Evolutionary conservation across 345 rosid species (phyloP).

Genomic region (Heritiera littoralis): DNA sequence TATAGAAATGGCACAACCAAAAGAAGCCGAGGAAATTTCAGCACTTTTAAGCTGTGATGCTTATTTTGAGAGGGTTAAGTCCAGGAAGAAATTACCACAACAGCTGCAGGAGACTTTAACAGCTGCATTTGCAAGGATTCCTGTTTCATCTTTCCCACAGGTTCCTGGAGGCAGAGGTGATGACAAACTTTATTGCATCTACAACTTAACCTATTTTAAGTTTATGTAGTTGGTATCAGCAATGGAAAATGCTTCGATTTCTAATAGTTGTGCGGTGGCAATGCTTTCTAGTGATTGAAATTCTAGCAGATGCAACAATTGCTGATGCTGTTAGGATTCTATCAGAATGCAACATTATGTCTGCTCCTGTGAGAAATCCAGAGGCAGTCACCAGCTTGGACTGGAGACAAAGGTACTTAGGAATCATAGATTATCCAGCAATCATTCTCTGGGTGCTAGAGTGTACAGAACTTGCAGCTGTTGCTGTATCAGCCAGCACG

Average conservation of each 20-base stretch:
- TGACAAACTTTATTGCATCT: not conserved
- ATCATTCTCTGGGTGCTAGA: constrained; percentile 82
- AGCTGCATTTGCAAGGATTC: constrained; percentile 68
- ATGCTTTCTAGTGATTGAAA: constrained; percentile 62
- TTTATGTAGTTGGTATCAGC: not conserved
- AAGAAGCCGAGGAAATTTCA: constrained; percentile 27
- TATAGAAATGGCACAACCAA: constrained; percentile 43
- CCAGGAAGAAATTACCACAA: constrained; percentile 67
- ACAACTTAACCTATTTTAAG: not conserved
- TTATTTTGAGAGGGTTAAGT: constrained; percentile 67
- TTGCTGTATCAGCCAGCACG: constrained; percentile 62
- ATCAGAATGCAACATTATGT: constrained; percentile 70
- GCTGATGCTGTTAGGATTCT: constrained; percentile 72
- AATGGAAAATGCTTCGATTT: not conserved
- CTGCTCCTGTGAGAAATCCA: constrained; percentile 75
- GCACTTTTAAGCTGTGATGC: constrained; percentile 49
- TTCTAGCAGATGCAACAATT: constrained; percentile 63
- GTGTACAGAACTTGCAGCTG: constrained; percentile 75
- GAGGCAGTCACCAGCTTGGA: constrained; percentile 47
- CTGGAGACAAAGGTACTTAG: constrained; percentile 77
- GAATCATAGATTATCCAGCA: constrained; percentile 77
- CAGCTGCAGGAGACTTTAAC: constrained; percentile 68
- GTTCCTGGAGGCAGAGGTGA: constrained; percentile 78
- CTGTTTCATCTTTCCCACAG: constrained; percentile 75
- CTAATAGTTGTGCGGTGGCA: not conserved